These are phyloP conservation scores for Ophiobolus disseminans DNA, from an alignment of 2,329 filamentous ascomycete species.

Conservation along the genomic window DNA sequence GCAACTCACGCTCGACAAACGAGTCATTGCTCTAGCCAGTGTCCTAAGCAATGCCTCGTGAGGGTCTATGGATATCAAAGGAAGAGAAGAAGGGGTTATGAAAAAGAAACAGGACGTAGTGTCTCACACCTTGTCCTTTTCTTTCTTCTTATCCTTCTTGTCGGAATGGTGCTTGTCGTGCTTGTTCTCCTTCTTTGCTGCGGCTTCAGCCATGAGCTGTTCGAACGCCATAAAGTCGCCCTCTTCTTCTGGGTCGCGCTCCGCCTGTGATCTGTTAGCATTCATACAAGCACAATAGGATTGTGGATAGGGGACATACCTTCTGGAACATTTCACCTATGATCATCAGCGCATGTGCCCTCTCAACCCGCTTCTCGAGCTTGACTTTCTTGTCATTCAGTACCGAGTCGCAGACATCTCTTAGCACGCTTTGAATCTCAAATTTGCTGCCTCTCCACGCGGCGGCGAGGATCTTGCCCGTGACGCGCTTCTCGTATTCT, in stretches of 20 bases:
- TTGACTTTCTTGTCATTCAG: constrained; percentile 80
- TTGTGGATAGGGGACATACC: constrained; percentile 57
- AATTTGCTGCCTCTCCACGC: constrained; percentile 97
- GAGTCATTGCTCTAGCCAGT: background rate
- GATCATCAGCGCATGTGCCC: constrained; percentile 86
- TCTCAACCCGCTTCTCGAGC: constrained; percentile 84
- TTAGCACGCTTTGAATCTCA: constrained; percentile 94
- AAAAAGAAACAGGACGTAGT: background rate
- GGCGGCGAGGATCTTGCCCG: constrained; percentile 95
- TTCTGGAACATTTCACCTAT: constrained; percentile 88
- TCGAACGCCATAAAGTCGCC: constrained; percentile 99
- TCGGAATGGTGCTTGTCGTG: constrained; percentile 72
- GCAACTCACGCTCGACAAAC: background rate
- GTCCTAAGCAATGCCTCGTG: constrained; percentile 6
- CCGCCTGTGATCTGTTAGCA: constrained; percentile 64
- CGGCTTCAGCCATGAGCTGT: constrained; percentile 94
- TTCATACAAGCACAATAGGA: background rate
- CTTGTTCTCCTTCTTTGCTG: constrained; percentile 87
- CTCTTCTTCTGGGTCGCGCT: constrained; percentile 91
- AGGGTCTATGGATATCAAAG: constrained; percentile 42
- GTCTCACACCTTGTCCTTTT: constrained; percentile 34
- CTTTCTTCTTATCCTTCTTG: constrained; percentile 40
- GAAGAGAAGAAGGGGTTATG: constrained; percentile 14
- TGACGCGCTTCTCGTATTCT: constrained; percentile 94
- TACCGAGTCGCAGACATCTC: constrained; percentile 91